These are phyloP conservation scores for Echium plantagineum DNA, from an alignment of 257 asterid genomes.

Conservation along the genomic window DNA sequence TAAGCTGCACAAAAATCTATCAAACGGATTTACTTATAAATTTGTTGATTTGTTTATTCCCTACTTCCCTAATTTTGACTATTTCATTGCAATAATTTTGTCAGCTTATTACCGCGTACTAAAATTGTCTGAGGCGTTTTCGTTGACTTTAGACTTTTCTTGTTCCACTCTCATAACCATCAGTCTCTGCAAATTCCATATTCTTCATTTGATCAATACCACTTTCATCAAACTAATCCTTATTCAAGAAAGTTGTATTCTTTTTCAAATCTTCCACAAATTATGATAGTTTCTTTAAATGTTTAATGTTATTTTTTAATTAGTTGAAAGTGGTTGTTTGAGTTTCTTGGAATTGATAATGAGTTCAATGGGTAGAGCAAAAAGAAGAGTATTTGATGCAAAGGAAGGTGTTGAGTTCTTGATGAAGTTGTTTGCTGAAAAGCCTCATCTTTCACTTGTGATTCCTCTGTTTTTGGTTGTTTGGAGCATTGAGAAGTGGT, in stretches of 20 bases:
- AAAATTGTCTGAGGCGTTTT: background rate
- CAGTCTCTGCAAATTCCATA: background rate
- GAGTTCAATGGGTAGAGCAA: conserved; percentile 40
- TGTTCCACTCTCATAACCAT: background rate
- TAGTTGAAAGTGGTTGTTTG: background rate
- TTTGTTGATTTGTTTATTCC: too few species aligned
- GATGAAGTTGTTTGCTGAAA: conserved; percentile 48
- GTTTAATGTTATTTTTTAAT: background rate
- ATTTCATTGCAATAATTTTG: background rate
- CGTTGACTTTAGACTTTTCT: conserved; percentile 4
- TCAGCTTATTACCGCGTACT: background rate
- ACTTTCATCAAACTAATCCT: background rate
- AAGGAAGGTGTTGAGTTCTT: conserved; percentile 37
- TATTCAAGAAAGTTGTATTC: background rate
- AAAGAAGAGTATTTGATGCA: conserved; percentile 37
- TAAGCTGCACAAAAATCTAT: too few species aligned
- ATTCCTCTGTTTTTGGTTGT: conserved; percentile 48
- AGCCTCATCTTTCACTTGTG: conserved; percentile 54
- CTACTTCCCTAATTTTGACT: too few species aligned
- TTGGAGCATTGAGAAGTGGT: conserved; percentile 84
- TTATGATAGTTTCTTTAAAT: background rate
- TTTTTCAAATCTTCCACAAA: background rate
- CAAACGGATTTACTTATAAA: background rate
- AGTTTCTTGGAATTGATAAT: background rate
- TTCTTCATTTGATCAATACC: background rate